Evolutionary conservation across 1,139 yeast species (phyloP), one percentile per base, ranked within the genome.

Genomic region (Schwanniomyces etchellsii): DNA sequence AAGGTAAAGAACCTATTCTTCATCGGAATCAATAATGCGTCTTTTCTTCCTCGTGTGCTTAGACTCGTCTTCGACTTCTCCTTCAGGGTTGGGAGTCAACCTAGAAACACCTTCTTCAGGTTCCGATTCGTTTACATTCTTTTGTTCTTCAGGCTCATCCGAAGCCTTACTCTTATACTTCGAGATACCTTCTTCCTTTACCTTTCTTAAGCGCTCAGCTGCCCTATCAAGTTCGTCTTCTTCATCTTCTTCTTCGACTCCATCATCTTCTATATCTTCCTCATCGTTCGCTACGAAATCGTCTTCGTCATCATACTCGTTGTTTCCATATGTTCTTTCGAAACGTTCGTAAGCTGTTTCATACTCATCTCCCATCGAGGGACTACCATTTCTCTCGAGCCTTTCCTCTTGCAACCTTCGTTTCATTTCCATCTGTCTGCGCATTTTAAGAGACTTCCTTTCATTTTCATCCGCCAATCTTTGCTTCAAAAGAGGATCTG

Each of bases 401-500:
- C 64, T 52, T 36, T 66, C 73, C 38, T 67, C 73, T 39, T 65
- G 71, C 31, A 63, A 46, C 39, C 70, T 64, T 38, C 76, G 65
- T 47, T 73, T 77, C 42, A 69, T 54, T 42, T 70, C 74, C 44
- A 75, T 63, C 66, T 77, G 81, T 63, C 89, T 68, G 66, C 78
- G 73, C 55, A 81, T 74, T 56, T 82, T 74, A 50, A 74, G 60
- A 38, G 78, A 68, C 58, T 84, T 77, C 44, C 77, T 75, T 47
- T 82, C 95, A 38, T 77, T 79, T 57, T 77, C 84, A 52, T 86
- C 96, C 20, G 89, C 78, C 45, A 77, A 77, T 48, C 84, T 75
- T 48, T 88, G 89, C 42, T 80, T 79, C 54, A 81, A 66, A 52
- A 86, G 85, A 2, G 98, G 98, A 61, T 91, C 98, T 37, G 77